phyloP scores from a whole-genome alignment of 371 early-diverging fungal genomes.

The Mortierella polycephala region DNA sequence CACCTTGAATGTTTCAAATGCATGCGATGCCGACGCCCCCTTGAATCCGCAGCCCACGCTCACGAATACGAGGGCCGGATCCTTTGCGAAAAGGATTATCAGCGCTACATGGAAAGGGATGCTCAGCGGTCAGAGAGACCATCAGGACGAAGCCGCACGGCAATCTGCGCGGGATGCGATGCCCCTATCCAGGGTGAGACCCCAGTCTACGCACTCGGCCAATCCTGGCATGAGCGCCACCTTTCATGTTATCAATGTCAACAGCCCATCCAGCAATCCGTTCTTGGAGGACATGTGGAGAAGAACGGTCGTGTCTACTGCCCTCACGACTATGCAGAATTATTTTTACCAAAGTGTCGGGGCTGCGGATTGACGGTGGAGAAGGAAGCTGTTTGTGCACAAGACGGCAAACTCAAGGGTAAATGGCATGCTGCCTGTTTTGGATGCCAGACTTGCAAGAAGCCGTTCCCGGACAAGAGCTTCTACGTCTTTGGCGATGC shows the following conservation, averaged over 20 bases:
- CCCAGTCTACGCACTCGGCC: conserved; percentile 70
- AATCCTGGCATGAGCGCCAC: conserved; percentile 75
- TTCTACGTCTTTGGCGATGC: conserved; percentile 85
- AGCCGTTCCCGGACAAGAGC: conserved; percentile 84
- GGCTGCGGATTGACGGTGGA: conserved; percentile 77
- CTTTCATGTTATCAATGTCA: conserved; percentile 75
- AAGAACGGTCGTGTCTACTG: conserved; percentile 82
- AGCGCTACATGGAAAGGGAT: conserved; percentile 57
- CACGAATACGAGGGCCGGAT: conserved; percentile 72
- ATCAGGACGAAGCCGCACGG: conserved; percentile 2
- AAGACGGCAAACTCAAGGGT: conserved; percentile 77
- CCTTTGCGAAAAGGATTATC: conserved; percentile 76
- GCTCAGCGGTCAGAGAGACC: conserved; percentile 31
- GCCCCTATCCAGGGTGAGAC: conserved; percentile 42
- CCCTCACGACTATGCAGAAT: conserved; percentile 71
- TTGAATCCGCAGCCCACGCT: conserved; percentile 68
- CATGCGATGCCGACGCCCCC: conserved; percentile 67
- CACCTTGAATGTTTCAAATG: conserved; percentile 77
- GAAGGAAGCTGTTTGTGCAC: conserved; percentile 79
- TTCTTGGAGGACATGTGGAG: conserved; percentile 60
- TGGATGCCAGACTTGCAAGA: conserved; percentile 79
- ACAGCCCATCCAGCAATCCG: conserved; percentile 59
- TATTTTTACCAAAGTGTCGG: conserved; percentile 76
- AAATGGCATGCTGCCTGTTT: conserved; percentile 85
- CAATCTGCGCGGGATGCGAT: conserved; percentile 32